Evolutionary conservation across 192 early-diverging fungal genomes (phyloP), one percentile per base, ranked within the genome.

Genomic region (Geosiphon pyriformis): DNA sequence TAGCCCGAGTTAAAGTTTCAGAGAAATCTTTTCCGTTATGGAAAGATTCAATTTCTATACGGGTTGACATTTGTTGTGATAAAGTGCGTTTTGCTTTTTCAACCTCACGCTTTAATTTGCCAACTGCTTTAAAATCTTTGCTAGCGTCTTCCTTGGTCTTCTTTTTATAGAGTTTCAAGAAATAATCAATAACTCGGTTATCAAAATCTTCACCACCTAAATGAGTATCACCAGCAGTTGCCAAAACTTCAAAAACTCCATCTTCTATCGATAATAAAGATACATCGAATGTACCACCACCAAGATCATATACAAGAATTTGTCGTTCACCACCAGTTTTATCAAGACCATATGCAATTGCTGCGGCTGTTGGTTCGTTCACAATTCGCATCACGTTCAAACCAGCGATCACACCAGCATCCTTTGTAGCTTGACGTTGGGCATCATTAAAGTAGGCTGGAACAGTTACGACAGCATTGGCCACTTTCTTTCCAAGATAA

Each of bases 151-250:
- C 89, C 72, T 81, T 82, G 67, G 80, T 78, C 81, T 93, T 92
- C 87, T 93, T 90, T 83, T 96, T 93, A 88, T 85, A 95, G 23
- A 85, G 78, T 86, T 92, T 87, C 72, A 86, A 85, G 81, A 97
- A 93, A 88, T 97, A 88, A 31, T 92, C 88, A 69, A 96, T 89
- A 63, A 96, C 74, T 58, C 92, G 86, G 84, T 94, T 91, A 83
- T 98, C 95, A 77, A 98, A 98, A 83, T 98, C 95, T 80, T 98
- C 95, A 77, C 95, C 95, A 75, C 95, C 95, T 76, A 95, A 81
- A 70, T 94, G 93, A 60, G 95, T 95, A 85, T 98, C 93, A 82
- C 95, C 95, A 73, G 90, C 89, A 70, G 94, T 96, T 48, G 95
- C 88, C 72, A 93, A 80, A 51, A 98, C 94, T 72, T 94, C 94